Percentiles rank a stretch among this genome's conserved stretches.
Evolutionary conservation across 306 rosid genomes (phyloP).

Genomic region (Cyclanthera cordifolia): DNA sequence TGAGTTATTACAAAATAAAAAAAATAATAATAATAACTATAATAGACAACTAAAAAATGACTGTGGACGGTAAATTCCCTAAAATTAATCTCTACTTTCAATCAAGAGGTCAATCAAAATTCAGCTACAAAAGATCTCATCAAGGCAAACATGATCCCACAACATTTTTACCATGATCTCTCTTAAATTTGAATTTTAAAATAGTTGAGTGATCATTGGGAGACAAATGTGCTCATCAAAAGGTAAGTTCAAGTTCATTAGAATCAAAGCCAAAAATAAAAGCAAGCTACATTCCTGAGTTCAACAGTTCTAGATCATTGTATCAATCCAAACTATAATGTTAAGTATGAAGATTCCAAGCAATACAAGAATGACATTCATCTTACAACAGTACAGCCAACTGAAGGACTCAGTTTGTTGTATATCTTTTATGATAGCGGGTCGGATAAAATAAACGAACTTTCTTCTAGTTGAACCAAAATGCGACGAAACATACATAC

Average conservation of each 20-base stretch:
- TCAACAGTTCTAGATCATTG: neutral
- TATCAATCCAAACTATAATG: neutral
- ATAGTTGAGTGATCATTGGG: neutral
- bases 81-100: neutral
- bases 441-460: neutral
- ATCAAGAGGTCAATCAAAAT: neutral
- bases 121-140: neutral
- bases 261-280: neutral
- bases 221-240: neutral
- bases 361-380: neutral
- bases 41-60: too few relatives aligned
- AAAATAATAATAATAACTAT: too few relatives aligned
- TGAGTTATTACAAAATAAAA: too few relatives aligned
- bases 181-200: neutral
- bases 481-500: slow-evolving; percentile 3
- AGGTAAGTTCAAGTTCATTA: neutral
- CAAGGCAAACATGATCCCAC: neutral
- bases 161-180: neutral
- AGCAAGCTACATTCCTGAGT: neutral
- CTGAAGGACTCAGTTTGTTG: slow-evolving; percentile 5
- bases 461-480: neutral
- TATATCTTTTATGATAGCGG: slow-evolving; percentile 6
- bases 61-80: too few relatives aligned
- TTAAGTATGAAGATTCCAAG: neutral
- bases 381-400: slow-evolving; percentile 5